Evolutionary conservation across 768 basidiomycete genomes (phyloP).

Genomic region (Nevesoporus exiguus): DNA sequence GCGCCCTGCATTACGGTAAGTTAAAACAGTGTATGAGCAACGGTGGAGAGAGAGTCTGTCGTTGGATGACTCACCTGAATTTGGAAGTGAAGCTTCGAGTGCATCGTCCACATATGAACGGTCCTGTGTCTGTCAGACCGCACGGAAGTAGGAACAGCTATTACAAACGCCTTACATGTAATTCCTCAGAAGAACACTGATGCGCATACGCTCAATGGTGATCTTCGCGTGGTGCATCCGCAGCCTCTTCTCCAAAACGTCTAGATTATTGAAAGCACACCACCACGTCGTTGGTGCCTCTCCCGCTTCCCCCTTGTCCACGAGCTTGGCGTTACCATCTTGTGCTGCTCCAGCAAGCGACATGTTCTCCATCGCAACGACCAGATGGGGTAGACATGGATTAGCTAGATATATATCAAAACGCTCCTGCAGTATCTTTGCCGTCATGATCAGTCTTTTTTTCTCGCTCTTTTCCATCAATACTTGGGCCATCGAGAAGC

Average conservation of each 20-base stretch:
- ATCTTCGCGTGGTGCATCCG: constrained; percentile 4
- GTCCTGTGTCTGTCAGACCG: constrained; percentile 1
- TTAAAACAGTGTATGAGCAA: background rate
- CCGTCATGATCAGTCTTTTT: constrained; percentile 11
- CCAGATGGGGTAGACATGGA: constrained; percentile 16
- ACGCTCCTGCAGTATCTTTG: constrained; percentile 10
- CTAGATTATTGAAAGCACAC: constrained; percentile 15
- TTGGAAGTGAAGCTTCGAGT: constrained; percentile 14
- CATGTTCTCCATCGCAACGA: background rate
- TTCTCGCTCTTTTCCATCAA: constrained; percentile 9
- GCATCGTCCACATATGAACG: constrained; percentile 18
- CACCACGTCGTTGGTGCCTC: background rate
- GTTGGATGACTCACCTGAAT: constrained; percentile 6
- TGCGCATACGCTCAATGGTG: background rate
- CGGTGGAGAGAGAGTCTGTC: background rate
- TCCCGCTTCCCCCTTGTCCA: background rate
- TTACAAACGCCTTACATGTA: constrained; percentile 3
- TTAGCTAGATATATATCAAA: constrained; percentile 10
- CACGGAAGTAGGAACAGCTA: too few species aligned
- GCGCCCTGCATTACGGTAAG: constrained; percentile 6
- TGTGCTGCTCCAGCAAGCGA: background rate
- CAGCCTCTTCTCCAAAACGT: constrained; percentile 11
- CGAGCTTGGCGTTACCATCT: background rate
- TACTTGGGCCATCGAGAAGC: constrained; percentile 15
- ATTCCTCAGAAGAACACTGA: constrained; percentile 11